A percentile compares a stretch with the other conserved stretches of the same genome.
These are phyloP conservation scores for Knoxia roxburghii DNA, from an alignment of 257 asterid genomes.

Conservation along the genomic window DNA sequence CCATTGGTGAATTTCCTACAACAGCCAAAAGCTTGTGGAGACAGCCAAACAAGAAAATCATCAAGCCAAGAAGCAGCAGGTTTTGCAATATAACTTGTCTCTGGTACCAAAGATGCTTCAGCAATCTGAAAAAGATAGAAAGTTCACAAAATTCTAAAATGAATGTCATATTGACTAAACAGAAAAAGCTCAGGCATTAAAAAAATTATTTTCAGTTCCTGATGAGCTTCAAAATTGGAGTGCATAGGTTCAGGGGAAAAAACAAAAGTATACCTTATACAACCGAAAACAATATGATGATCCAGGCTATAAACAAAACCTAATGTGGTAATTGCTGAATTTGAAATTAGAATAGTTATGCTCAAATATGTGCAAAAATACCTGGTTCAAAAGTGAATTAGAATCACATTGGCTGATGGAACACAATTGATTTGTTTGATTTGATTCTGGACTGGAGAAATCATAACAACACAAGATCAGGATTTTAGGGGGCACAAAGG, in stretches of 20 bases:
- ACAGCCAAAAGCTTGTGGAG: slow-evolving; percentile 98
- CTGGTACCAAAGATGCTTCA: slow-evolving; percentile 80
- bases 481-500: too few relatives aligned
- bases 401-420: slow-evolving; percentile 95
- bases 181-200: background rate
- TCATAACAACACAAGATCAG: slow-evolving; percentile 24
- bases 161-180: background rate
- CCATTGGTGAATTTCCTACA: slow-evolving; percentile 88
- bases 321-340: background rate
- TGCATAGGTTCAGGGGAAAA: too few relatives aligned
- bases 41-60: slow-evolving; percentile 93
- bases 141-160: background rate
- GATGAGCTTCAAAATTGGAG: background rate
- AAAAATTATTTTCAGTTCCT: background rate
- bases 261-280: background rate
- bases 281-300: background rate
- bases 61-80: slow-evolving; percentile 99
- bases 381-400: slow-evolving; percentile 91
- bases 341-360: background rate
- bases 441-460: slow-evolving; percentile 71
- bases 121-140: slow-evolving; percentile 57
- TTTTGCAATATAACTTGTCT: slow-evolving; percentile 92
- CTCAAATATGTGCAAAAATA: slow-evolving; percentile 18
- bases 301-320: background rate
- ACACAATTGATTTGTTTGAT: slow-evolving; percentile 86